phyloP scores from a whole-genome alignment of 179 eudicot genomes.

The Nepenthes alata region DNA sequence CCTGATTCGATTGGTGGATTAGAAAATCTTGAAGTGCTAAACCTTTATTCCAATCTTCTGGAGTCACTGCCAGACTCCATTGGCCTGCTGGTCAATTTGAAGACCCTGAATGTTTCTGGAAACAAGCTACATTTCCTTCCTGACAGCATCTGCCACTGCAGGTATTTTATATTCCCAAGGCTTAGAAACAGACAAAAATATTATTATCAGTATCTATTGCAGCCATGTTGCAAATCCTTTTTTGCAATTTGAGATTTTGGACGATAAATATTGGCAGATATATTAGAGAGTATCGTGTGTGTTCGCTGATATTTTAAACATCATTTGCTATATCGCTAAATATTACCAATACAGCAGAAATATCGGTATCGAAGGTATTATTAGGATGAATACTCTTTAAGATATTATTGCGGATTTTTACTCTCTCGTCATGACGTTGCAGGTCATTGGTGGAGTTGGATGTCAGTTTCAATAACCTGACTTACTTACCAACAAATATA shows the following conservation, averaged over 20 bases:
- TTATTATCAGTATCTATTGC: too few species aligned
- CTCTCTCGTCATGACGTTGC: slow-evolving; percentile 1
- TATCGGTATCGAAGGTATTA: too few species aligned
- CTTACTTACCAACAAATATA: slow-evolving; percentile 75
- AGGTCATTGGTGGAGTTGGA: slow-evolving; percentile 83
- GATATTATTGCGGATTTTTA: not conserved
- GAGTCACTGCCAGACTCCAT: slow-evolving; percentile 79
- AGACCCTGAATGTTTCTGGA: slow-evolving; percentile 65
- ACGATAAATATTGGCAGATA: too few species aligned
- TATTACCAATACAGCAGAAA: too few species aligned
- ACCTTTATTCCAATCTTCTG: slow-evolving; percentile 62
- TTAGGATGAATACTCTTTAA: not conserved
- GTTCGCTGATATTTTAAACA: too few species aligned
- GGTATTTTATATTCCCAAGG: slow-evolving; percentile 23
- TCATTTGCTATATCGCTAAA: too few species aligned
- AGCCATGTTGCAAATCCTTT: too few species aligned
- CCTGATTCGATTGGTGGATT: slow-evolving; percentile 87
- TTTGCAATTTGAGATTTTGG: too few species aligned
- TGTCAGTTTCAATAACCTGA: slow-evolving; percentile 64
- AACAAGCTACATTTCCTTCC: slow-evolving; percentile 77
- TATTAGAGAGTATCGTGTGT: too few species aligned
- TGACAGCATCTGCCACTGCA: slow-evolving; percentile 77
- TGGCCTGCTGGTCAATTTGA: slow-evolving; percentile 60
- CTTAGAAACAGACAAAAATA: not conserved
- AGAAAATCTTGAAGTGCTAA: slow-evolving; percentile 70